A percentile compares a stretch with the other conserved stretches of the same genome.
Evolutionary conservation across 768 basidiomycete genomes (phyloP).

Genomic region (Steccherinum ochraceum): DNA sequence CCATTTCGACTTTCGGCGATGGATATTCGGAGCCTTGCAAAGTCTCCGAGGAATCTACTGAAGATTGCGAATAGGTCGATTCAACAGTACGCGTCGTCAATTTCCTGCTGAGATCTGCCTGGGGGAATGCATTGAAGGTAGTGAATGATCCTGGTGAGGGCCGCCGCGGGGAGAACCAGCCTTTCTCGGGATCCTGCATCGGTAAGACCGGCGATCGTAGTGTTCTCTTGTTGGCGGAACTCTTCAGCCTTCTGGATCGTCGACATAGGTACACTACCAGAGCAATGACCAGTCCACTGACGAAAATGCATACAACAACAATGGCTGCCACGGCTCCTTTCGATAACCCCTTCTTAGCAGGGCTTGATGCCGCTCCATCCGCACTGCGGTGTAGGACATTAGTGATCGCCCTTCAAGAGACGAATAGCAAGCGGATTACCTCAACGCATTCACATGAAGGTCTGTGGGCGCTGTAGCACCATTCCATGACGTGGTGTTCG

Average conservation of each 20-base stretch:
- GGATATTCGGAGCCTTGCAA: not conserved
- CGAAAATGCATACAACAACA: not conserved
- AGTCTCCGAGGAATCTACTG: not conserved
- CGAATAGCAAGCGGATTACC: too few relatives aligned
- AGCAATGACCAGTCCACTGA: not conserved
- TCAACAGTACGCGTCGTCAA: not conserved
- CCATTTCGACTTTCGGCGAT: not conserved
- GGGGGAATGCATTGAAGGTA: not conserved
- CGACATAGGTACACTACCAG: not conserved
- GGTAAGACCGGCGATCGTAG: not conserved
- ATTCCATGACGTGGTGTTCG: not conserved
- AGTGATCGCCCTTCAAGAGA: too few relatives aligned
- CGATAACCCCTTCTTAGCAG: not conserved
- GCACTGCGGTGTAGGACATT: too few relatives aligned
- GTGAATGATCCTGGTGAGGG: not conserved
- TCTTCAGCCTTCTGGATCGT: not conserved
- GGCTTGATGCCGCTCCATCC: not conserved
- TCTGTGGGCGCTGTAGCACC: too few relatives aligned
- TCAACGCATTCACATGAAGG: too few relatives aligned
- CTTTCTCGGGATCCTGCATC: not conserved
- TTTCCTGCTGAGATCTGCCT: not conserved
- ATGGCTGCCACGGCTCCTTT: not conserved
- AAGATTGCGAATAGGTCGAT: not conserved
- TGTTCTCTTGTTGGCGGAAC: too few relatives aligned
- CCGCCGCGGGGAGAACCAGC: not conserved